These are phyloP conservation scores for Colletotrichum cereale DNA, from an alignment of 2,329 filamentous ascomycete genomes.

Conservation along the genomic window DNA sequence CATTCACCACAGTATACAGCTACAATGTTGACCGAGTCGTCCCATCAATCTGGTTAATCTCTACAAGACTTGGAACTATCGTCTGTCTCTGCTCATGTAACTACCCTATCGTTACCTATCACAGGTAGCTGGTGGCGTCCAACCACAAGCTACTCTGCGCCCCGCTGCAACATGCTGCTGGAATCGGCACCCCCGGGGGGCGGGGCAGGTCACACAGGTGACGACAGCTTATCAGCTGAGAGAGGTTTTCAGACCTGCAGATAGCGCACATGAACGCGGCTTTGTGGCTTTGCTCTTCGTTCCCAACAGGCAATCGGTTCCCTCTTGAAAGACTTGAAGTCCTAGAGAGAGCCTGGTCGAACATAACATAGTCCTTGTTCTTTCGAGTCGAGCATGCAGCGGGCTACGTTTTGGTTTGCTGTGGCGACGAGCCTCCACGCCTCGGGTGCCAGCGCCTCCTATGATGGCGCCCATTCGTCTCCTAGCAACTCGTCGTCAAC, in stretches of 20 bases:
- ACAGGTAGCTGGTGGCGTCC: neutral
- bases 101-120: neutral
- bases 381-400: neutral
- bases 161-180: neutral
- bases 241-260: neutral
- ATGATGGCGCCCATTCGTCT: neutral
- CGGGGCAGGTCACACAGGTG: conserved; percentile 7
- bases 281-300: neutral
- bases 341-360: too few relatives aligned
- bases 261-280: neutral
- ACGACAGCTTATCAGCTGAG: conserved; percentile 17
- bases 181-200: neutral
- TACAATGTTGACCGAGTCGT: neutral
- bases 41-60: neutral
- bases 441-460: neutral
- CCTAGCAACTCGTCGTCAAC: neutral
- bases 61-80: neutral
- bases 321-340: neutral
- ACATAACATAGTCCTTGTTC: too few relatives aligned
- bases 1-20: neutral
- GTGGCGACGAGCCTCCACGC: neutral
- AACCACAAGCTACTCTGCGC: neutral
- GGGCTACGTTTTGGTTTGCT: neutral
- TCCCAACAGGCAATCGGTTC: neutral
- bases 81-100: neutral